Evolutionary conservation across 2,329 filamentous ascomycete genomes (phyloP).

Genomic region (Furcasterigmium sp.): DNA sequence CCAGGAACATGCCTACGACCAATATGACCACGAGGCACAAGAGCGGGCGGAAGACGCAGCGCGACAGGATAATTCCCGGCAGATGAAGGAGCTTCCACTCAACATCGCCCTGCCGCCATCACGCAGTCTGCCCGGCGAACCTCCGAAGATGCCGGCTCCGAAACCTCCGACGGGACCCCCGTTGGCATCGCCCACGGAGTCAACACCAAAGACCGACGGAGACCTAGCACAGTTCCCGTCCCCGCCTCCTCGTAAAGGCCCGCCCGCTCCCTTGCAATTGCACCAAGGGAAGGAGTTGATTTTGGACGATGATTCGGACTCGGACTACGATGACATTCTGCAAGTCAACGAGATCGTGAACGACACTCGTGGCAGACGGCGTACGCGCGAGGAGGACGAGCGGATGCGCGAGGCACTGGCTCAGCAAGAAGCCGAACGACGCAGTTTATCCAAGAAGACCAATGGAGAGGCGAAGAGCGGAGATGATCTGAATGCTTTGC

Average conservation of each 20-base stretch:
- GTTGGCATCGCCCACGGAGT: constrained; percentile 33
- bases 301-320: constrained; percentile 62
- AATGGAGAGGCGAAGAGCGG: constrained; percentile 33
- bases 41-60: constrained; percentile 40
- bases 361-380: constrained; percentile 66
- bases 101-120: constrained; percentile 50
- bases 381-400: constrained; percentile 86
- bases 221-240: constrained; percentile 47
- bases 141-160: constrained; percentile 49
- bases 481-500: constrained; percentile 22
- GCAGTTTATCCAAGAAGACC: constrained; percentile 71
- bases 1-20: constrained; percentile 52
- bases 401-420: constrained; percentile 66
- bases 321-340: constrained; percentile 76
- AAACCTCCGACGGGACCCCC: constrained; percentile 36
- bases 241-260: constrained; percentile 69
- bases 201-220: constrained; percentile 38
- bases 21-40: constrained; percentile 50
- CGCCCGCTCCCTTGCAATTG: constrained; percentile 79
- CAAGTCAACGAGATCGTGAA: constrained; percentile 61
- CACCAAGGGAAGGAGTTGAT: constrained; percentile 33
- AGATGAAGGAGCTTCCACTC: constrained; percentile 42
- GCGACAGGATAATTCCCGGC: constrained; percentile 37
- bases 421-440: constrained; percentile 60
- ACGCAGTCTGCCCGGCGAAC: constrained; percentile 46